phyloP scores from a whole-genome alignment of 2,329 filamentous ascomycete genomes.

The Chrysosporium keratinophilum region DNA sequence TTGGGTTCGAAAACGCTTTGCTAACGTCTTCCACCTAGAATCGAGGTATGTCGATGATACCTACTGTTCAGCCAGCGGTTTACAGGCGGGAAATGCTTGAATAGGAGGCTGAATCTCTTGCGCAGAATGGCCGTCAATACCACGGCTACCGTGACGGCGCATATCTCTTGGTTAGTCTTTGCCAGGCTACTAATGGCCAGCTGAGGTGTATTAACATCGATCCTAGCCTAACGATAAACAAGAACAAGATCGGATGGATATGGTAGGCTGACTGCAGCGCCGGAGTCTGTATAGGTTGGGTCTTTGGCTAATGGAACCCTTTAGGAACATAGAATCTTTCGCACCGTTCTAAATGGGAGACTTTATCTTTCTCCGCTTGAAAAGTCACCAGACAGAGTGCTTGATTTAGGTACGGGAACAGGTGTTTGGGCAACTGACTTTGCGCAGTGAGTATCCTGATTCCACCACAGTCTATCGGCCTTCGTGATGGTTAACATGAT shows the following conservation, averaged over 20 bases:
- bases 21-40: not conserved
- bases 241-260: constrained; percentile 16
- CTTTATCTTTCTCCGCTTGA: constrained; percentile 12
- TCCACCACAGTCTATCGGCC: not conserved
- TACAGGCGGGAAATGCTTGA: not conserved
- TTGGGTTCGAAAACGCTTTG: not conserved
- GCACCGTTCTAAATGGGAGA: constrained; percentile 10
- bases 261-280: constrained; percentile 11
- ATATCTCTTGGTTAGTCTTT: constrained; percentile 14
- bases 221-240: constrained; percentile 16
- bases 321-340: constrained; percentile 14
- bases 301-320: not conserved
- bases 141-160: constrained; percentile 14
- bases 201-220: not conserved
- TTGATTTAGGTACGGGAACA: constrained; percentile 15
- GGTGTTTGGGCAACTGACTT: constrained; percentile 15
- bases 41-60: constrained; percentile 5
- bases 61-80: not conserved
- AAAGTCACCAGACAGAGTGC: constrained; percentile 4
- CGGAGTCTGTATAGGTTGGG: not conserved
- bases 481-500: no score
- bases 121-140: constrained; percentile 15
- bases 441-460: constrained; percentile 13
- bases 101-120: not conserved
- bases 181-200: not conserved